phyloP scores from a whole-genome alignment of 2,329 filamentous ascomycete species.

The Colletotrichum melonis region DNA sequence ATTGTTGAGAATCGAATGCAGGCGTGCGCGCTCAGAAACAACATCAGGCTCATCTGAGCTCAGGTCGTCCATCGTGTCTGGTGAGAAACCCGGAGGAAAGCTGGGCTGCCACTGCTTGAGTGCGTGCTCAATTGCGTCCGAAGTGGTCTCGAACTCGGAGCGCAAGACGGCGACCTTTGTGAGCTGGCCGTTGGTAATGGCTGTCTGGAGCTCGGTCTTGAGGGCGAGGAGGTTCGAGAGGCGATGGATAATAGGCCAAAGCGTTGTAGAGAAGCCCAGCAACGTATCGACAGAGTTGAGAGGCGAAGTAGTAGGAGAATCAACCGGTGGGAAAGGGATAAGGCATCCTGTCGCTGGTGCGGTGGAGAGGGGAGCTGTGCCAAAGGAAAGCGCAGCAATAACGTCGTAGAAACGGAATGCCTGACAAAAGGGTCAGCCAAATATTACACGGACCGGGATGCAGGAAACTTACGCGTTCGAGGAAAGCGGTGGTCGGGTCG shows the following conservation, averaged over 20 bases:
- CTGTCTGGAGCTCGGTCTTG: slow-evolving; percentile 62
- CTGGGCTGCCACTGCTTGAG: slow-evolving; percentile 67
- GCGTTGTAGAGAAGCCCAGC: slow-evolving; percentile 69
- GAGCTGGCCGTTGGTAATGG: slow-evolving; percentile 52
- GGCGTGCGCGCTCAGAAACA: slow-evolving; percentile 50
- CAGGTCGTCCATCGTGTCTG: slow-evolving; percentile 38
- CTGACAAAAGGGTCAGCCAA: slow-evolving; percentile 46
- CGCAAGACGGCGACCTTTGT: slow-evolving; percentile 60
- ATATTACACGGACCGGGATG: background rate
- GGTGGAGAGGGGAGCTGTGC: slow-evolving; percentile 65
- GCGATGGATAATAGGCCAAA: slow-evolving; percentile 73
- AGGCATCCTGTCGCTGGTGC: slow-evolving; percentile 59
- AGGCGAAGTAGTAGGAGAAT: slow-evolving; percentile 58
- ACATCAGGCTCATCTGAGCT: slow-evolving; percentile 41
- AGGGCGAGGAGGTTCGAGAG: slow-evolving; percentile 66
- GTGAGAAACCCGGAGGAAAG: slow-evolving; percentile 53
- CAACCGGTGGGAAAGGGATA: slow-evolving; percentile 58
- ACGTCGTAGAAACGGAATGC: slow-evolving; percentile 75
- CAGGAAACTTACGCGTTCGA: slow-evolving; percentile 63
- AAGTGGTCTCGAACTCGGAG: slow-evolving; percentile 62
- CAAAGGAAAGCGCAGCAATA: slow-evolving; percentile 71
- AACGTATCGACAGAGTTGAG: slow-evolving; percentile 67
- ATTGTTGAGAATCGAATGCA: slow-evolving; percentile 68
- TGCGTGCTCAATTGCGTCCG: slow-evolving; percentile 65
- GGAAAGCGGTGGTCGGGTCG: slow-evolving; percentile 65